Percentiles rank a stretch among this genome's conserved stretches.
Evolutionary conservation across 805 yeast genomes (phyloP).

Genomic region (Lipomyces yamanashiensis): DNA sequence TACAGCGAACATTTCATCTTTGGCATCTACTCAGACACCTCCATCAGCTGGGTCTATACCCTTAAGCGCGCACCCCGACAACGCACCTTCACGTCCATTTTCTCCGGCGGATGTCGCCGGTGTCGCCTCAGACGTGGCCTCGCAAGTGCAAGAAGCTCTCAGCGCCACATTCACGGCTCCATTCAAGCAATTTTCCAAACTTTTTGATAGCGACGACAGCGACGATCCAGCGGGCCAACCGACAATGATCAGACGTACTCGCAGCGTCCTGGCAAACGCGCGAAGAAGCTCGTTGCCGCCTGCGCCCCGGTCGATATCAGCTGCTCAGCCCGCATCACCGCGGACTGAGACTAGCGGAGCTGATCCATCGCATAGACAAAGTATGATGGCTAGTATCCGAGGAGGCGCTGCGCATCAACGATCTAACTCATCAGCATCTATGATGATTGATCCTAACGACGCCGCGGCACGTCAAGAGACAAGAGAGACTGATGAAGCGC

Average conservation of each 20-base stretch:
- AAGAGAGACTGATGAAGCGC: slow-evolving; percentile 40
- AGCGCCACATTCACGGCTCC: slow-evolving; percentile 53
- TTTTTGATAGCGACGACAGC: slow-evolving; percentile 44
- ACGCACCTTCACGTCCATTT: slow-evolving; percentile 29
- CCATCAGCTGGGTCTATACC: slow-evolving; percentile 4
- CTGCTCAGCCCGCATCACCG: background rate
- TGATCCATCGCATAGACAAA: slow-evolving; percentile 2
- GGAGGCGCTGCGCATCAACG: background rate
- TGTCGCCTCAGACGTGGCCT: slow-evolving; percentile 31
- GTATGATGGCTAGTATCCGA: slow-evolving; percentile 4
- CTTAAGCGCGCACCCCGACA: slow-evolving; percentile 5
- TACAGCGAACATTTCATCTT: background rate
- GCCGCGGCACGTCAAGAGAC: slow-evolving; percentile 10
- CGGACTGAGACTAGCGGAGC: slow-evolving; percentile 1
- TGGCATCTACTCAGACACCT: background rate
- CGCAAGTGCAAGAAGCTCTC: slow-evolving; percentile 36
- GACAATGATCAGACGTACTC: slow-evolving; percentile 18
- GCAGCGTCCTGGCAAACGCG: slow-evolving; percentile 15
- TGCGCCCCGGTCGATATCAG: background rate
- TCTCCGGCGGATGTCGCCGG: slow-evolving; percentile 30
- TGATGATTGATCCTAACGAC: background rate
- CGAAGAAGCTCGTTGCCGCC: slow-evolving; percentile 21
- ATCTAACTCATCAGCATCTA: slow-evolving; percentile 7
- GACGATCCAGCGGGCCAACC: slow-evolving; percentile 22
- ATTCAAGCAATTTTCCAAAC: slow-evolving; percentile 47